Base-by-base conservation (phyloP, 495 filamentous ascomycete species). In the Ascodesmis nigricans region DNA sequence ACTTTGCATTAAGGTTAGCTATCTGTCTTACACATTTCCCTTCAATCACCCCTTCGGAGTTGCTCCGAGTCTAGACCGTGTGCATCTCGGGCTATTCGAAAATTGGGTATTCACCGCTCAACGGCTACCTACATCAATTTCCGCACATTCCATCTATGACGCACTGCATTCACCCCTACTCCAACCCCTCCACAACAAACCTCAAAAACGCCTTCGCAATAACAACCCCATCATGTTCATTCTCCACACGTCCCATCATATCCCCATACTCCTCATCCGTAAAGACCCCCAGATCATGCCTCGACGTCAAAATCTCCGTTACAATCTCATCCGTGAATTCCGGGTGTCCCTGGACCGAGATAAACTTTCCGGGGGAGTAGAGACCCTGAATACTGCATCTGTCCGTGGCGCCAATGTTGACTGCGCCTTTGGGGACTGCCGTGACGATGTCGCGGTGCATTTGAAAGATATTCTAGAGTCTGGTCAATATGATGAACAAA, bases 321-420 rank as follows among this genome's bases (percentile, higher is more conserved):
- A 81, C 64, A 38, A 92, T 84, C 22, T 74, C 68, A 31, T 58
- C 61, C 2, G 62, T 78, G 49, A 87, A 91, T 54, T 95, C 84
- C 4, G 84, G 84, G 50, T 95, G 84, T 3, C 81, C 83, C 53
- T 95, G 83, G 3, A 92, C 69, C 0, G 78, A 75, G 21, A 93
- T 71, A 40, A 77, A 58, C 4, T 61, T 58, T 9, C 59, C 57
- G 13, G 71, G 66, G 6, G 33, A 8, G 49, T 87, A 74, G 69
- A 92, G 81, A 35, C 75, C 78, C 48, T 95, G 84, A 16, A 84
- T 68, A 2, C 58, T 52, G 47, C 83, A 92, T 4, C 56, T 52
- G 6, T 62, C 58, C 1, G 76, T 78, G 10, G 62, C 62, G 4
- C 73, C 81, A 0, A 93, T 63, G 4, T 59, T 44, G 24, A 71